A percentile compares a stretch with the other conserved stretches of the same genome.
These are phyloP conservation scores for Aspergillus pseudoviridinutans DNA, from an alignment of 2,329 filamentous ascomycete species.

Conservation along the genomic window DNA sequence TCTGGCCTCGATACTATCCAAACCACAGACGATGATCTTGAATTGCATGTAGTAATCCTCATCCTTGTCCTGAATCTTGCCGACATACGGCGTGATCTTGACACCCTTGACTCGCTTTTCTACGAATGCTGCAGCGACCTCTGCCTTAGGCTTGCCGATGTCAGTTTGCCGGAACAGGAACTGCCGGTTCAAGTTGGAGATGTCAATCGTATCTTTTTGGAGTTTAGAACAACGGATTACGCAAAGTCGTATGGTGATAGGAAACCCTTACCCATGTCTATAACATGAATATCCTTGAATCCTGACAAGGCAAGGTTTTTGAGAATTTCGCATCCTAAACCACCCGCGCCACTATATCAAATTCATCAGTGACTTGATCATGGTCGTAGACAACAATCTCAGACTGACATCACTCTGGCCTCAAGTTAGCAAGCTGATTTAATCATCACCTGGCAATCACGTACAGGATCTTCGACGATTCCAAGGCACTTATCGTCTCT, in stretches of 20 bases:
- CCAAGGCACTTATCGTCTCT: slow-evolving; percentile 54
- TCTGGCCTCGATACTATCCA: slow-evolving; percentile 96
- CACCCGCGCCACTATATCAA: slow-evolving; percentile 73
- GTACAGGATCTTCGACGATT: slow-evolving; percentile 71
- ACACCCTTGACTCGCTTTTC: slow-evolving; percentile 85
- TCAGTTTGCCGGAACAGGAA: slow-evolving; percentile 91
- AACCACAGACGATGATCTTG: slow-evolving; percentile 84
- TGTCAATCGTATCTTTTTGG: slow-evolving; percentile 85
- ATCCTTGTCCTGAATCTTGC: slow-evolving; percentile 94
- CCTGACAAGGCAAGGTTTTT: slow-evolving; percentile 94
- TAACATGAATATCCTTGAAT: slow-evolving; percentile 96
- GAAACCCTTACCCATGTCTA: slow-evolving; percentile 79
- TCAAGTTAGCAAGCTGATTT: slow-evolving; percentile 18
- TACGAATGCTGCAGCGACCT: slow-evolving; percentile 87
- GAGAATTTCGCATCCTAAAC: slow-evolving; percentile 90
- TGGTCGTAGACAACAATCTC: not conserved
- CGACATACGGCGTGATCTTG: slow-evolving; percentile 88
- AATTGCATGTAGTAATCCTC: slow-evolving; percentile 97
- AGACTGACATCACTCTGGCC: slow-evolving; percentile 50
- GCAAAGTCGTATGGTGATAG: not conserved
- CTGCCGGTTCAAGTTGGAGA: slow-evolving; percentile 95
- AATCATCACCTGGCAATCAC: slow-evolving; percentile 23
- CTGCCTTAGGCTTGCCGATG: slow-evolving; percentile 90
- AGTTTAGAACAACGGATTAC: slow-evolving; percentile 16
- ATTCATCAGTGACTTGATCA: slow-evolving; percentile 22